phyloP scores from a whole-genome alignment of 495 filamentous ascomycete species.

The Pyrenopolyporus hunteri region DNA sequence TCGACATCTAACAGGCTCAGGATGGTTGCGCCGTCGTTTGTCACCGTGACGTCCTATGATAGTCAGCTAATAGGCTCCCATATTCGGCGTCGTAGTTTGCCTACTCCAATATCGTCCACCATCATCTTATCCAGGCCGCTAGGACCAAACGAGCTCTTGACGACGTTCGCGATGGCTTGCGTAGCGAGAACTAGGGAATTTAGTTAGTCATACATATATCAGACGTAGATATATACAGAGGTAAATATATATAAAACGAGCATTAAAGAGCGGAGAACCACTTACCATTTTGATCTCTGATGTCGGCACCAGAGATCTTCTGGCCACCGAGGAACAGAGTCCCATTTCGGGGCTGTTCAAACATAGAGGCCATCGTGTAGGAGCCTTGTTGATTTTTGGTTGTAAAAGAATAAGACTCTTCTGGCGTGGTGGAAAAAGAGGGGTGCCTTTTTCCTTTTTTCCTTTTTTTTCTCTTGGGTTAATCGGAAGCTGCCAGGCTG shows the following conservation, averaged over 20 bases:
- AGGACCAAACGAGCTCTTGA: constrained; percentile 97
- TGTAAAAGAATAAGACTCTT: not conserved
- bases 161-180: constrained; percentile 96
- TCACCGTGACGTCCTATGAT: constrained; percentile 92
- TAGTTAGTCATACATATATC: constrained; percentile 16
- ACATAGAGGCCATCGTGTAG: constrained; percentile 79
- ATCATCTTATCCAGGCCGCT: constrained; percentile 99
- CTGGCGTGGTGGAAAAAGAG: constrained; percentile 1
- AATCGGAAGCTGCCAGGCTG: constrained; percentile 26
- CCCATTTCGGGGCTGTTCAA: constrained; percentile 86
- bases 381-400: not conserved
- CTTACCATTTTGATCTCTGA: constrained; percentile 93
- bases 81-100: constrained; percentile 34
- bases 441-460: not conserved
- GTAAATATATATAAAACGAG: not conserved
- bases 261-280: constrained; percentile 17
- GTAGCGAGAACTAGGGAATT: constrained; percentile 78
- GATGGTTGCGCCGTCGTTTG: constrained; percentile 98
- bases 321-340: constrained; percentile 90
- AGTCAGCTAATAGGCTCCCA: constrained; percentile 26
- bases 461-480: no score
- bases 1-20: constrained; percentile 93
- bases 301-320: constrained; percentile 94
- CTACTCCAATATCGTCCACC: constrained; percentile 98
- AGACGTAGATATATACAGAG: not conserved